Evolutionary conservation across 805 yeast genomes (phyloP).

Genomic region (Millerozyma acaciae): DNA sequence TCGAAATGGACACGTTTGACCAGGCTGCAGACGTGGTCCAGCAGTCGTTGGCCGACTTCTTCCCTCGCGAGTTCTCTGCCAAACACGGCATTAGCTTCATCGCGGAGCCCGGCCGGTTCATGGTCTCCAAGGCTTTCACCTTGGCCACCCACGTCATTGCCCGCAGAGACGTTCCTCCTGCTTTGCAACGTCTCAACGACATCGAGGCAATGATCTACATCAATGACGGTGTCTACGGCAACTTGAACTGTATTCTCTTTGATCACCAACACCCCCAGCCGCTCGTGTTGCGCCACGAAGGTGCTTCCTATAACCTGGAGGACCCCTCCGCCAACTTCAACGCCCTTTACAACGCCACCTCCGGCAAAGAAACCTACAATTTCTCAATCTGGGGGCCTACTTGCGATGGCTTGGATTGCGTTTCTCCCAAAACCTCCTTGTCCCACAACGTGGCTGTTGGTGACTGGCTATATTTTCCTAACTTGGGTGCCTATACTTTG

Average conservation of each 20-base stretch:
- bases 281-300: slow-evolving; percentile 55
- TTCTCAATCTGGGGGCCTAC: slow-evolving; percentile 97
- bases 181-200: slow-evolving; percentile 15
- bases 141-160: slow-evolving; percentile 83
- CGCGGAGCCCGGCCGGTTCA: slow-evolving; percentile 93
- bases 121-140: slow-evolving; percentile 82
- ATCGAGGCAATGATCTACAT: slow-evolving; percentile 71
- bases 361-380: slow-evolving; percentile 24
- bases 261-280: slow-evolving; percentile 86
- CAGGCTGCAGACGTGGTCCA: slow-evolving; percentile 57
- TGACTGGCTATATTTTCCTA: slow-evolving; percentile 86
- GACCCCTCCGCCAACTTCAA: too few relatives aligned
- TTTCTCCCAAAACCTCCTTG: slow-evolving; percentile 50
- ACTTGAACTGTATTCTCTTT: slow-evolving; percentile 86
- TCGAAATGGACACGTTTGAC: slow-evolving; percentile 58
- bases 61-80: slow-evolving; percentile 42
- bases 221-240: slow-evolving; percentile 95
- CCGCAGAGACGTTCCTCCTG: slow-evolving; percentile 47
- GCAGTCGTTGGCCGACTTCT: slow-evolving; percentile 50
- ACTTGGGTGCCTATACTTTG: slow-evolving; percentile 87
- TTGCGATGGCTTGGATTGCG: slow-evolving; percentile 93
- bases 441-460: slow-evolving; percentile 68
- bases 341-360: slow-evolving; percentile 8
- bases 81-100: slow-evolving; percentile 45
- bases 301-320: slow-evolving; percentile 27